A percentile compares a stretch with the other conserved stretches of the same genome.
Evolutionary conservation across 2,329 filamentous ascomycete genomes (phyloP).

Genomic region (Colletotrichum aenigma): DNA sequence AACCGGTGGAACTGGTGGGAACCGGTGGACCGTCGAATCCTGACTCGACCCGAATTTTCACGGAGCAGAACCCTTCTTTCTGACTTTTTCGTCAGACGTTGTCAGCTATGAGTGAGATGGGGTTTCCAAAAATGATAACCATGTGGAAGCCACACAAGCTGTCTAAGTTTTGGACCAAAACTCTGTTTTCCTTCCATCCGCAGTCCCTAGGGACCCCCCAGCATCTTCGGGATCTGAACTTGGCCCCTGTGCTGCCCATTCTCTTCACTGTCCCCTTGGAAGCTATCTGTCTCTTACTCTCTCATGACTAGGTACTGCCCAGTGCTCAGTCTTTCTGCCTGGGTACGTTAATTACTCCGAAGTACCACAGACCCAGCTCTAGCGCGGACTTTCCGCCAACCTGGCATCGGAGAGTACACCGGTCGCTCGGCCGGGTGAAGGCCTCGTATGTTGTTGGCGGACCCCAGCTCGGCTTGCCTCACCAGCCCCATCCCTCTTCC

Average conservation of each 20-base stretch:
- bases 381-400: background rate
- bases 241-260: background rate
- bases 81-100: background rate
- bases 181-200: slow-evolving; percentile 11
- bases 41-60: slow-evolving; percentile 7
- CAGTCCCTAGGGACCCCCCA: background rate
- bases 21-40: slow-evolving; percentile 10
- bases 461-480: background rate
- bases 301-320: background rate
- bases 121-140: slow-evolving; percentile 19
- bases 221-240: slow-evolving; percentile 17
- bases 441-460: background rate
- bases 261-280: background rate
- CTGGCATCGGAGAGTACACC: slow-evolving; percentile 7
- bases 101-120: slow-evolving; percentile 15
- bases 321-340: background rate
- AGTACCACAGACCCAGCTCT: background rate
- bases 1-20: slow-evolving; percentile 15
- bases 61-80: slow-evolving; percentile 15
- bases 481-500: background rate
- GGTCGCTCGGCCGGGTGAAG: background rate
- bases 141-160: slow-evolving; percentile 19
- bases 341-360: background rate
- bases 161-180: slow-evolving; percentile 15
- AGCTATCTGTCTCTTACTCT: background rate